Evolutionary conservation across 768 basidiomycete species (phyloP), one percentile per base, ranked within the genome.

Genomic region (Lactarius vividus): DNA sequence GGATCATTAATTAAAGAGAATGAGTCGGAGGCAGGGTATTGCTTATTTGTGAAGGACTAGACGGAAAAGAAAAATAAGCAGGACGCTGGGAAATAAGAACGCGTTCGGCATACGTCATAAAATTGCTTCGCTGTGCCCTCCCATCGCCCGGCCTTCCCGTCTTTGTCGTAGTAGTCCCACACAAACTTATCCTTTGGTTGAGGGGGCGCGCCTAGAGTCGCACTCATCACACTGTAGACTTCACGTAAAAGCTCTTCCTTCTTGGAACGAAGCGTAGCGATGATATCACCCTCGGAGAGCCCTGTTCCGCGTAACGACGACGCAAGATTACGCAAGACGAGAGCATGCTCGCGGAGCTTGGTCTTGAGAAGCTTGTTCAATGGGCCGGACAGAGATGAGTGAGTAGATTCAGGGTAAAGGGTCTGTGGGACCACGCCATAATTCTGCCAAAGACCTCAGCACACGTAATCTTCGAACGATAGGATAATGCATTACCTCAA

Each of bases 1-100:
- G 96, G 96, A 74, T 98, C 96, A 72, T 98, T 89, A 75, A 98
- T 94, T 15, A 98, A 83, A 42, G 94, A 96, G 82, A 98, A 96
- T 2, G 83, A 88, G 29, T 94, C 91, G 3, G 80, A 73, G 2
- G 72, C 73, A 42, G 73, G 73, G 67, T 76, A 74, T 57, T 74
- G 29, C 61, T 70, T 73, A 57, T 73, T 74, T 31, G 75, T 73
- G 59, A 76, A 72, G 11, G 68, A 33, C 63, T 61, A 49, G 55
- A 28, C 39, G 20, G 49, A 29, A 52, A 28, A 52, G n/a, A 37
- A 54, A 37, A 56, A 35, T 57, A 31, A 58, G 70, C 62, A 64
- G 69, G 69, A 62, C 70, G 3, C 55, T 16, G 64, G 55, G 64
- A 70, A 71, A 62, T 23, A 64, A 23, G 40, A 40, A 29, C 56